Conservation (phyloP, 2,329 filamentous ascomycete genomes). For the Epichloe uncinata region DNA sequence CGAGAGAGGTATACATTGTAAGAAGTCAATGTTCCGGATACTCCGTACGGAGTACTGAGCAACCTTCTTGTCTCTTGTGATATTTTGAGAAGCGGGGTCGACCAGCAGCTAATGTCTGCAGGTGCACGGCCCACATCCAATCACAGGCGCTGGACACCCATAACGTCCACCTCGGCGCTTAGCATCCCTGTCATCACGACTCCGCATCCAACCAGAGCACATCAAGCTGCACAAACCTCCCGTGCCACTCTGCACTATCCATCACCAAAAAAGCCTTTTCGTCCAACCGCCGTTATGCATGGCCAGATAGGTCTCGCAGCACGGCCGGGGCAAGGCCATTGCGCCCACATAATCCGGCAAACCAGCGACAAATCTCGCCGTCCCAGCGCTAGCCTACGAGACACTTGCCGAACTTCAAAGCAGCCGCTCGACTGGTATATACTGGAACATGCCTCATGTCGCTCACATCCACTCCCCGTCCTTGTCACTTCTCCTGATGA, state of each 20-base stretch:
- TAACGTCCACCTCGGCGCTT: conserved; percentile 22
- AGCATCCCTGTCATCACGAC: conserved; percentile 20
- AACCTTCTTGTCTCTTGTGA: not conserved
- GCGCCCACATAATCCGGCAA: not conserved
- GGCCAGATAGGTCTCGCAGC: not conserved
- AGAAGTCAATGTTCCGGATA: too few relatives aligned
- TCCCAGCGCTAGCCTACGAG: conserved; percentile 18
- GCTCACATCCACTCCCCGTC: conserved; percentile 10
- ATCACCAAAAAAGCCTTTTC: conserved; percentile 2
- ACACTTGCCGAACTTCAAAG: conserved; percentile 31
- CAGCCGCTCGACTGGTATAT: conserved; percentile 39
- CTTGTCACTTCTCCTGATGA: conserved; percentile 32
- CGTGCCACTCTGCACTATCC: conserved; percentile 5
- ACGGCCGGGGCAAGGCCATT: not conserved
- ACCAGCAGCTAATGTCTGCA: not conserved
- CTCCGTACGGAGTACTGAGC: too few relatives aligned
- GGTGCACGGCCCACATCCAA: conserved; percentile 1
- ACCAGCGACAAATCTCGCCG: not conserved
- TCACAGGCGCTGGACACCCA: not conserved
- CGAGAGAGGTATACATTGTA: too few relatives aligned
- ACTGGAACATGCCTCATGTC: conserved; percentile 33
- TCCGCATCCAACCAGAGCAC: conserved; percentile 28
- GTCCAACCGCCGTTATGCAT: conserved; percentile 4
- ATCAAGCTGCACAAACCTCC: conserved; percentile 4
- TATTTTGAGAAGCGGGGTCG: conserved; percentile 1